A percentile compares a stretch with the other conserved stretches of the same genome.
phyloP scores from a whole-genome alignment of 352 stramenopile genomes.

The Globisporangium heterothallicum region DNA sequence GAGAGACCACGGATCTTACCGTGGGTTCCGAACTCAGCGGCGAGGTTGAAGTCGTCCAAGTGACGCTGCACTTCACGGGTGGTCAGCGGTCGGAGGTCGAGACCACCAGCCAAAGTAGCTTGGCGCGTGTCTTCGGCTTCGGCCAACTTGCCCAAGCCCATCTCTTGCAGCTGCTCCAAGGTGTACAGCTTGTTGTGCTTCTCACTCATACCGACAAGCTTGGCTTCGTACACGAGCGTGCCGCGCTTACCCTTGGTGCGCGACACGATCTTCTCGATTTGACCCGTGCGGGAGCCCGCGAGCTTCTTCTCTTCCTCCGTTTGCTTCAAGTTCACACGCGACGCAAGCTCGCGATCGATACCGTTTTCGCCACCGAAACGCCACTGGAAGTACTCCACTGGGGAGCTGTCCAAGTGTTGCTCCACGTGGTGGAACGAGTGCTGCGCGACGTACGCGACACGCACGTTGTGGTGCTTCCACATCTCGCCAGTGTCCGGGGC shows the following conservation, averaged over 20 bases:
- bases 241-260: slow-evolving; percentile 65
- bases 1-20: slow-evolving; percentile 76
- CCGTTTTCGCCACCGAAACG: slow-evolving; percentile 94
- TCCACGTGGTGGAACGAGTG: slow-evolving; percentile 98
- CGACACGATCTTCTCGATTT: slow-evolving; percentile 94
- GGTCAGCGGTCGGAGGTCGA: slow-evolving; percentile 56
- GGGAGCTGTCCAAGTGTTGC: slow-evolving; percentile 91
- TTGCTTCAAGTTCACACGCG: slow-evolving; percentile 87
- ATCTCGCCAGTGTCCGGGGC: slow-evolving; percentile 62
- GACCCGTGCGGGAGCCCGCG: slow-evolving; percentile 87
- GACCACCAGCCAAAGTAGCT: slow-evolving; percentile 42
- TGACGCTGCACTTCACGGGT: slow-evolving; percentile 73
- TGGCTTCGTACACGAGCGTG: slow-evolving; percentile 85
- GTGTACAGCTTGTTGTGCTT: slow-evolving; percentile 65
- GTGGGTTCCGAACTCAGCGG: slow-evolving; percentile 73
- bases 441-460: slow-evolving; percentile 95
- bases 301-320: slow-evolving; percentile 89
- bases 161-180: slow-evolving; percentile 60
- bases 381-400: slow-evolving; percentile 97
- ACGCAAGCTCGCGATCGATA: slow-evolving; percentile 91
- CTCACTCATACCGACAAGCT: slow-evolving; percentile 78
- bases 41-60: slow-evolving; percentile 65
- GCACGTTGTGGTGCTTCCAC: slow-evolving; percentile 90
- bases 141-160: slow-evolving; percentile 58
- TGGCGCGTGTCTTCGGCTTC: slow-evolving; percentile 65